Base-by-base conservation (phyloP, 768 basidiomycete species). In the Pleurotus citrinopileatus region DNA sequence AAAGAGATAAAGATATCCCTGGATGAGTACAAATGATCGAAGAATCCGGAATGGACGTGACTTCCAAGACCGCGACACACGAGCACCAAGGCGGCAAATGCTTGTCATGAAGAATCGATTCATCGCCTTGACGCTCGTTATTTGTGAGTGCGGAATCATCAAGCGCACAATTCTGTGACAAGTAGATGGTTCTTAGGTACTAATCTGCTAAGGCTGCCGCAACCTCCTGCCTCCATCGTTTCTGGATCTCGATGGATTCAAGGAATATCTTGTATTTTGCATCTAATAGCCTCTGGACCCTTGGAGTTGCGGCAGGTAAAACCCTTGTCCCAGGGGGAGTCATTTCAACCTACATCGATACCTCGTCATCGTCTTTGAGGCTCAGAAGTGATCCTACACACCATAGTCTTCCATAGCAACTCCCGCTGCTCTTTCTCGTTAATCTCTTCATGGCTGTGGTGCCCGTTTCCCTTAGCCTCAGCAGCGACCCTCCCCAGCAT, bases 201-300 rank as follows among this genome's bases (percentile, higher is more conserved):
- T 40, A 40, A n/a, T 40, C 38, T 28, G 34, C 48, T 27, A 56
- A 55, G 17, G 86, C 84, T 44, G 80, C 79, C 55, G 89, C 85
- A 64, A 97, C 87, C 64, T 90, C 79, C 59, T 73, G 72, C 57
- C 91, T 80, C 96, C 94, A 98, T 55, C 84, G 76, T 65, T 82
- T 83, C 75, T 99, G 97, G 37, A 93, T 86, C 13, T 92, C 89
- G 43, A 97, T 92, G 17, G 74, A 79, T 67, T 98, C 94, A 54
- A 81, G 70, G 74, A 98, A 98, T 63, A 98, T 94, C 67, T 82
- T 85, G 70, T 97, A 98, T 74, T 99, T 99, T 6, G 87, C 92
- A 52, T 91, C 84, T 47, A 98, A 73, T 43, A 98, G 67, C 63
- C 75, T 86, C 69, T 82, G 84, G 69, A 89, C 92, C 67, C 73